Percentiles rank a stretch among this genome's conserved stretches.
Evolutionary conservation across 345 rosid genomes (phyloP).

Genomic region (Mangifera indica): DNA sequence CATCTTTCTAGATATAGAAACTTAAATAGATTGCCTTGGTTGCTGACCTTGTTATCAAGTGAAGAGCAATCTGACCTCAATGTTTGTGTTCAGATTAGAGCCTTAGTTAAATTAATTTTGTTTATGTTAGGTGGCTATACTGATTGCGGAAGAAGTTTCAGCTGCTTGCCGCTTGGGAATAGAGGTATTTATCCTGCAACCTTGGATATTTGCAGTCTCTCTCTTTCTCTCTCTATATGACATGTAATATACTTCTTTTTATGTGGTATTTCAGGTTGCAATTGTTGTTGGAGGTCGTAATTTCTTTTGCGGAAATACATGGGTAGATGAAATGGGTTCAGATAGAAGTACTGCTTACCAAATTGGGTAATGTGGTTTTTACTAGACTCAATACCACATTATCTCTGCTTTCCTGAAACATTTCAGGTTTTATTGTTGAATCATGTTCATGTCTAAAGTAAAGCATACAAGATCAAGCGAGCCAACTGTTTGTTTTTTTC

Average conservation of each 20-base stretch:
- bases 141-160: conserved; percentile 77
- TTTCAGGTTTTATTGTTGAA: neutral
- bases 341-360: conserved; percentile 82
- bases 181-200: conserved; percentile 45
- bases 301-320: conserved; percentile 73
- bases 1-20: neutral
- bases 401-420: neutral
- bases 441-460: neutral
- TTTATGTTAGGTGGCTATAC: conserved; percentile 58
- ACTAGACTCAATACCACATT: neutral
- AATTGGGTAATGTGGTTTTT: conserved; percentile 55
- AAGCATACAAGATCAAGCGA: neutral
- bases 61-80: conserved; percentile 2
- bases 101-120: conserved; percentile 12
- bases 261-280: conserved; percentile 55
- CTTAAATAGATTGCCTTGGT: conserved; percentile 8
- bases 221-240: neutral
- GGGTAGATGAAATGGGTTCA: conserved; percentile 77
- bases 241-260: conserved; percentile 2
- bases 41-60: neutral
- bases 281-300: conserved; percentile 91
- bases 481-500: neutral
- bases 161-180: conserved; percentile 73
- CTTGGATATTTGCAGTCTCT: neutral
- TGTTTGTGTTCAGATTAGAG: neutral